Conservation (phyloP, 2,329 filamentous ascomycete genomes). For the Trichoderma breve region DNA sequence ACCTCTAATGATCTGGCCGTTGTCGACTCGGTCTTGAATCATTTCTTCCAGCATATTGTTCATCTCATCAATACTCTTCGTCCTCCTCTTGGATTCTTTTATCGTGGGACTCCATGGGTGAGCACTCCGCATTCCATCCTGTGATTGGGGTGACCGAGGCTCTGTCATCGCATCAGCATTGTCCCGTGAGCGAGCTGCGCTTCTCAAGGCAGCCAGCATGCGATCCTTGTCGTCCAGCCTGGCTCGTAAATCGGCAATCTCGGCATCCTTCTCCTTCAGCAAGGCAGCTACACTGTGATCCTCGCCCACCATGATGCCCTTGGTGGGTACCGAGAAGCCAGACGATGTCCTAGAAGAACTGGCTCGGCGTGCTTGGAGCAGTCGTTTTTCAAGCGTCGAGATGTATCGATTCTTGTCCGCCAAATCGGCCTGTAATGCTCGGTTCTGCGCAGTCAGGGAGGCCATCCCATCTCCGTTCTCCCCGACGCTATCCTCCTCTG, state of each 20-base stretch:
- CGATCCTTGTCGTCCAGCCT: slow-evolving; percentile 91
- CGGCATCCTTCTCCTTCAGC: slow-evolving; percentile 84
- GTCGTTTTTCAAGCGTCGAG: slow-evolving; percentile 83
- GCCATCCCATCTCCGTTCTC: slow-evolving; percentile 87
- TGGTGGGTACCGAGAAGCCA: slow-evolving; percentile 61
- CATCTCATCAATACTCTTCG: slow-evolving; percentile 83
- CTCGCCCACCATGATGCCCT: slow-evolving; percentile 69
- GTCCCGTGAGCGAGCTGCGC: slow-evolving; percentile 81
- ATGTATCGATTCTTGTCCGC: slow-evolving; percentile 98
- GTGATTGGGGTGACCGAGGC: slow-evolving; percentile 31
- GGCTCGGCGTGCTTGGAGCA: slow-evolving; percentile 84
- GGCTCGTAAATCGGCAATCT: slow-evolving; percentile 87
- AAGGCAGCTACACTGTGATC: slow-evolving; percentile 71
- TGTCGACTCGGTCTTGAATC: slow-evolving; percentile 85
- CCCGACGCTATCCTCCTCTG: slow-evolving; percentile 67
- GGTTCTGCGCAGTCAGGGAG: slow-evolving; percentile 78
- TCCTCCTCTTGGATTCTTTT: slow-evolving; percentile 48
- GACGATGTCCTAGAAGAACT: slow-evolving; percentile 86
- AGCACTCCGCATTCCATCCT: slow-evolving; percentile 18
- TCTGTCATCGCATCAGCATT: slow-evolving; percentile 61
- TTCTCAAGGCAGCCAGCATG: slow-evolving; percentile 85
- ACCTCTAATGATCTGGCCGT: slow-evolving; percentile 67
- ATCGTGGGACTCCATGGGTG: slow-evolving; percentile 27
- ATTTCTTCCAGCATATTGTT: slow-evolving; percentile 92
- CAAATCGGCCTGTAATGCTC: slow-evolving; percentile 89